Evolutionary conservation across 73 alveolate species (phyloP), one percentile per base, ranked within the genome.

Genomic region (Paraurostyla sp.): DNA sequence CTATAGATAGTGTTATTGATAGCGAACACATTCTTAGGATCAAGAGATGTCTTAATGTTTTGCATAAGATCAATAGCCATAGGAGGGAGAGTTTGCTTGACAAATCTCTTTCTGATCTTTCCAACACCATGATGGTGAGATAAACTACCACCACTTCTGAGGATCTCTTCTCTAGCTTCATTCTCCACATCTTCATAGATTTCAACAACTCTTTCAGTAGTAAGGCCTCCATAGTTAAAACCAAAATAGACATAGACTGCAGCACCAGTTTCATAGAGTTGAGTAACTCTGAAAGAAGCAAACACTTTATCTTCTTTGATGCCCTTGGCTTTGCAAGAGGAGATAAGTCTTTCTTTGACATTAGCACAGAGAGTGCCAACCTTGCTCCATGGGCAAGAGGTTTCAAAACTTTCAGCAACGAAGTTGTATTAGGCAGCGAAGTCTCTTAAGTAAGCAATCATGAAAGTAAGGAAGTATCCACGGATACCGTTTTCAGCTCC

Each of bases 101-200:
- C 69, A 80, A 94, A 94, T 65, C 85, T 62, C 83, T 92, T 96
- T 75, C 99, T 96, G 71, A 96, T 71, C 69, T 96, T 96, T 0
- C 99, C 99, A 46, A 96, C 96, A 36, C 98, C 99, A 81, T 96
- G 99, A 92, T 96, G 99, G 73, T 96, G 99, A 38, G 97, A 91
- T 16, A 96, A 36, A 30, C 95, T 68, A 27, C 99, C 99, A 18
- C 99, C 99, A 65, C 85, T 46, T 76, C 73, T 91, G 88, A 94
- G 43, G 41, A 95, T 88, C 62, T 89, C 98, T 15, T 95, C 97
- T 90, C 99, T 94, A 40, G 98, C 97, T n/a, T 90, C 95, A 46
- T 96, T 94, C 63, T 96, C 99, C 29, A 96, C 88, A 42, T 91
- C 96, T 32, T 90, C 71, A 83, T 93, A 96, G 4, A 89, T 92